Conservation (phyloP, 108 stramenopile species). For the Bacterosira constricta region DNA sequence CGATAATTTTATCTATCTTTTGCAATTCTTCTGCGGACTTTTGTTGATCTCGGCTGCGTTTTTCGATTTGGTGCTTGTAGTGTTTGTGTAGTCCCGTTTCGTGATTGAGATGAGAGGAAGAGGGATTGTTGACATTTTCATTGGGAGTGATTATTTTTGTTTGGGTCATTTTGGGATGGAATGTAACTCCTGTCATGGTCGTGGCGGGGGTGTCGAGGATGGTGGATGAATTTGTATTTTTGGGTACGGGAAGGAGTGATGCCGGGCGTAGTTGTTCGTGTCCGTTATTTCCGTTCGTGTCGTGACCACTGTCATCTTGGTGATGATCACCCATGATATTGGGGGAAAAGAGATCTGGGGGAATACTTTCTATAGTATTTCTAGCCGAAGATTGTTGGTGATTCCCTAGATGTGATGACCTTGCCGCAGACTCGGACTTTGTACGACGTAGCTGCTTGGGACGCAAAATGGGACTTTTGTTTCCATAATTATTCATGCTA, state of each 20-base stretch:
- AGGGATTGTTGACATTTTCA: neutral
- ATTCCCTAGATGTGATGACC: neutral
- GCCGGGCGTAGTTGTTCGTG: neutral
- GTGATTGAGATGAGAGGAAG: neutral
- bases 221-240: neutral
- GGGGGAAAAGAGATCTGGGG: neutral
- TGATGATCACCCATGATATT: neutral
- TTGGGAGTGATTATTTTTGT: neutral
- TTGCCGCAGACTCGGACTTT: neutral
- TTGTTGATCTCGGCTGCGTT: conserved; percentile 39
- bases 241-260: neutral
- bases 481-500: neutral
- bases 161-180: neutral
- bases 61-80: conserved; percentile 47
- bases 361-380: neutral
- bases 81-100: conserved; percentile 42
- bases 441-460: neutral
- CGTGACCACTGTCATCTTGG: neutral
- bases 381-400: too few relatives aligned
- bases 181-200: neutral
- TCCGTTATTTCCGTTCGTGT: neutral
- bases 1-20: conserved; percentile 21
- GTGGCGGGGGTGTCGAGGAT: neutral
- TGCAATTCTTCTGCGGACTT: conserved; percentile 41
- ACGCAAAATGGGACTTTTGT: neutral